These are phyloP conservation scores for Przewalskia tangutica DNA, from an alignment of 257 asterid species.

Conservation along the genomic window DNA sequence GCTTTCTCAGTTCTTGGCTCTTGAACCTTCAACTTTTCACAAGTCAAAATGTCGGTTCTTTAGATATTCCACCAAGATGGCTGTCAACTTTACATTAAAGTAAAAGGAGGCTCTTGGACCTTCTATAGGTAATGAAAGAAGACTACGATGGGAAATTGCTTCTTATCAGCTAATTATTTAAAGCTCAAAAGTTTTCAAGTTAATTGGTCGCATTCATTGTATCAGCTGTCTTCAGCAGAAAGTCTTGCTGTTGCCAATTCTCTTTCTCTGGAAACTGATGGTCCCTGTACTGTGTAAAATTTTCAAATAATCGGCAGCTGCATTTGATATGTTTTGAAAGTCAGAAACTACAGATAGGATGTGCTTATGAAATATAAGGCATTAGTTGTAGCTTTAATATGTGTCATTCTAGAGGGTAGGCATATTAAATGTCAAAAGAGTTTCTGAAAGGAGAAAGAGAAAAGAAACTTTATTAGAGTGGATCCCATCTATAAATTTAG, in stretches of 20 bases:
- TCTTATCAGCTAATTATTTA: not conserved
- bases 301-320: not conserved
- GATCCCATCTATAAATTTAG: not conserved
- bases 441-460: not conserved
- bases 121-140: not conserved
- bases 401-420: not conserved
- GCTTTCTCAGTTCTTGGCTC: not conserved
- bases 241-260: not conserved
- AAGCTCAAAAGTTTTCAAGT: not conserved
- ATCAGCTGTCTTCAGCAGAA: not conserved
- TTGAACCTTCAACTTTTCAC: not conserved
- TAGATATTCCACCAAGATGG: not conserved
- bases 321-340: not conserved
- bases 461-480: not conserved
- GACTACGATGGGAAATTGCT: not conserved
- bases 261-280: not conserved
- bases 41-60: not conserved
- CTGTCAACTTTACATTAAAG: not conserved
- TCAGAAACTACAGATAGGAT: conserved; percentile 5
- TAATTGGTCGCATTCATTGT: not conserved
- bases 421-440: not conserved
- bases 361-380: not conserved
- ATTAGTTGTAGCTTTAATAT: not conserved
- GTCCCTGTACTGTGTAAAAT: not conserved
- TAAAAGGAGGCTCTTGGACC: not conserved